Base-by-base conservation (phyloP, 495 filamentous ascomycete genomes). In the Podospora bellae-mahoneyi region DNA sequence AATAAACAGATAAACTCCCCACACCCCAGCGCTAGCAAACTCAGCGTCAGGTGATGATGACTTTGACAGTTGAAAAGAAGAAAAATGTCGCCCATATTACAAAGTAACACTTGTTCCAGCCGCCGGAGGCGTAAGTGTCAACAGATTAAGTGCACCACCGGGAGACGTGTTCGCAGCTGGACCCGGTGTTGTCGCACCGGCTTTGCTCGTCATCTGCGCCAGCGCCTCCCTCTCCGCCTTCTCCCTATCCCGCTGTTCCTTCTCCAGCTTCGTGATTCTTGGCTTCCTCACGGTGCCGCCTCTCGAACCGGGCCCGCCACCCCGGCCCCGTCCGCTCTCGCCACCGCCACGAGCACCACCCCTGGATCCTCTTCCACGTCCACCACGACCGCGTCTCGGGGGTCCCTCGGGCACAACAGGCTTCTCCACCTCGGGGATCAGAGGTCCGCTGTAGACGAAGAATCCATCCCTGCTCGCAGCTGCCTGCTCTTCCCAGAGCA, bases 401-500 rank as follows among this genome's bases (percentile, higher is more conserved):
- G 87, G 89, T 18, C 90, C 91, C 73, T 93, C 91, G 57, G 88
- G 88, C 64, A 75, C 76, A 60, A 88, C 87, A n/a, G 93, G 87
- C 80, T 96, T 95, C 79, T 96, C 91, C 5, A 91, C 92, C 78
- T 95, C 92, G 18, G 90, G 90, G 15, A 97, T 84, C 68, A 97
- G 79, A 34, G 93, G 92, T 56, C 93, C 91, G 71, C 89, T 90
- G 76, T 95, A 93, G 23, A 94, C 92, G 73, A 94, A 94, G 79
- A 94, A 95, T 4, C 92, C 91, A 80, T 98, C 96, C 71, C 93
- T 91, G 65, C 91, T 94, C 23, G 93, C 93, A 19, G 93, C 92
- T 23, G 95, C 94, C 76, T 94, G 91, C 78, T 97, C 92, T 79
- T 98, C 93, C 93, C 94, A 99, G 7, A 94, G 85, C 80, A 97